phyloP scores from a whole-genome alignment of 83 land plant species.

The Larix sibirica region DNA sequence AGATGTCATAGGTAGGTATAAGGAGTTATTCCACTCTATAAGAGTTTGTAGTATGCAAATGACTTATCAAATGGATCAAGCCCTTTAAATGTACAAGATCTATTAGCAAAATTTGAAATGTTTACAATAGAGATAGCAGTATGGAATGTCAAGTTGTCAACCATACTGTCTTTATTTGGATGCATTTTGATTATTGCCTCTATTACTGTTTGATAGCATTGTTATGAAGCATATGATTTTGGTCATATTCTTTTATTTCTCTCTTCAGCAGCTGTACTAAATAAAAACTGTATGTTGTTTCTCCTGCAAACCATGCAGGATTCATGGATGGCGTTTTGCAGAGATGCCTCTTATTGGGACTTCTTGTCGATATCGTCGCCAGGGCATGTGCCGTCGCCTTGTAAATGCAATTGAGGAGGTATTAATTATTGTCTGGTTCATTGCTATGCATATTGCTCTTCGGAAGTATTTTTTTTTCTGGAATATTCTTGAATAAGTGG shows the following conservation, averaged over 20 bases:
- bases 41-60: background rate
- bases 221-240: background rate
- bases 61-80: background rate
- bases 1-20: background rate
- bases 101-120: background rate
- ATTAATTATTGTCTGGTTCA: background rate
- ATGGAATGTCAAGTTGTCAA: background rate
- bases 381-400: conserved; percentile 63
- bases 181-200: background rate
- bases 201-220: background rate
- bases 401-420: conserved; percentile 51
- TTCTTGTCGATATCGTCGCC: conserved; percentile 42
- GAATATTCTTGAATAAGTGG: background rate
- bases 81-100: background rate
- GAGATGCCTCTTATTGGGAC: conserved; percentile 71
- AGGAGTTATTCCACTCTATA: background rate
- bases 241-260: background rate
- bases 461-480: background rate
- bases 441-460: background rate
- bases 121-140: background rate
- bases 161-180: background rate
- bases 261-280: background rate
- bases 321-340: conserved; percentile 48
- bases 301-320: conserved; percentile 23
- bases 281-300: background rate